Evolutionary conservation across 176 grass and related monocot species (phyloP).

Genomic region (Bromus sterilis): DNA sequence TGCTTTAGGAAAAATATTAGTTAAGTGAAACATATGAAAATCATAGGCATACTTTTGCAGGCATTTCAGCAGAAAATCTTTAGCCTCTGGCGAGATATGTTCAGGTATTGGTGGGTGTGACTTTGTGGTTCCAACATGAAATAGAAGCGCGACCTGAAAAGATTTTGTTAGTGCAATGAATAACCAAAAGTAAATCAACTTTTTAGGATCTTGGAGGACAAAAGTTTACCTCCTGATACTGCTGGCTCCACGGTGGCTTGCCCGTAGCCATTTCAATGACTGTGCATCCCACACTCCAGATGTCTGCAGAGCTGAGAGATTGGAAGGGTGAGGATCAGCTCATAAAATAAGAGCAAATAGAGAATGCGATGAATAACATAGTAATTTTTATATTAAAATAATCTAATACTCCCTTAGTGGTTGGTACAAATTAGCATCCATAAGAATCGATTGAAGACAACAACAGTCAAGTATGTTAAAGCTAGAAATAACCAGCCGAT

Average conservation of each 20-base stretch:
- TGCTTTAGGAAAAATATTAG: constrained; percentile 16
- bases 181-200: not conserved
- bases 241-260: constrained; percentile 96
- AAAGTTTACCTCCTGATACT: constrained; percentile 82
- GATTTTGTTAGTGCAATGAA: not conserved
- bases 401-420: not conserved
- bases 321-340: not conserved
- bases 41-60: constrained; percentile 79
- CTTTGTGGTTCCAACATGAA: constrained; percentile 97
- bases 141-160: constrained; percentile 88
- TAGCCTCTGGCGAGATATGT: constrained; percentile 80
- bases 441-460: not conserved
- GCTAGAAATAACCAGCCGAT: not conserved
- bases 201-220: not conserved
- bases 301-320: constrained; percentile 82
- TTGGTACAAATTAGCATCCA: constrained; percentile 14
- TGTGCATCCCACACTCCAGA: constrained; percentile 99
- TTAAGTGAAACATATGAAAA: not conserved
- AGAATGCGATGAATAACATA: not conserved
- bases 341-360: constrained; percentile 24
- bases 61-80: constrained; percentile 98
- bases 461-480: not conserved
- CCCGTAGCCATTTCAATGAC: constrained; percentile 99
- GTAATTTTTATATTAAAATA: not conserved
- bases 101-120: constrained; percentile 99